These are phyloP conservation scores for Pseudogymnoascus sp. DNA, from an alignment of 2,329 filamentous ascomycete species.

Conservation along the genomic window DNA sequence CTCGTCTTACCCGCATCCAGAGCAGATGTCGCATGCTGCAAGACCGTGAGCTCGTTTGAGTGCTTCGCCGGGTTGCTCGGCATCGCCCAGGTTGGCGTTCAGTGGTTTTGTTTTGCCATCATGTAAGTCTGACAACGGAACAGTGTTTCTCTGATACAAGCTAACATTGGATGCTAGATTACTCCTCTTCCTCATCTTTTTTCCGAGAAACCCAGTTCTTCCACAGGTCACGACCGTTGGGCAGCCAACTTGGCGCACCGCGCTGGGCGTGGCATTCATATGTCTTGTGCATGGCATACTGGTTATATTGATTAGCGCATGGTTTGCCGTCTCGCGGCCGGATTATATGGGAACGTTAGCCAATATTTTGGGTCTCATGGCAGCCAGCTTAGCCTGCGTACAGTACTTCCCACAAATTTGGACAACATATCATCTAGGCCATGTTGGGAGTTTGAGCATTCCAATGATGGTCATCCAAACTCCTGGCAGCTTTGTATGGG, in stretches of 20 bases:
- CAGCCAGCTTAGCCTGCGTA: slow-evolving; percentile 68
- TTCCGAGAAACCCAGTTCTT: slow-evolving; percentile 53
- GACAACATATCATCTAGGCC: slow-evolving; percentile 77
- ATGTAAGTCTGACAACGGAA: slow-evolving; percentile 54
- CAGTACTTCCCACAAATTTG: slow-evolving; percentile 96
- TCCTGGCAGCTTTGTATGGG: slow-evolving; percentile 84
- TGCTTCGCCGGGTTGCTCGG: slow-evolving; percentile 81
- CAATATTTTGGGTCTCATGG: slow-evolving; percentile 72
- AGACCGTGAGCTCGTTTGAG: slow-evolving; percentile 68
- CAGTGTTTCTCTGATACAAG: neutral
- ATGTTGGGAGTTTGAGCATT: slow-evolving; percentile 85
- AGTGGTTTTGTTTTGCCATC: slow-evolving; percentile 84
- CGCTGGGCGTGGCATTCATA: slow-evolving; percentile 61
- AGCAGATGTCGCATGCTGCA: slow-evolving; percentile 78
- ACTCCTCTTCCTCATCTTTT: slow-evolving; percentile 90
- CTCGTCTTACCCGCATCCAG: slow-evolving; percentile 76
- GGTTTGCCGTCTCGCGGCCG: slow-evolving; percentile 57
- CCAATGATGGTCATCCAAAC: slow-evolving; percentile 99
- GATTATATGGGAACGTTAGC: slow-evolving; percentile 68
- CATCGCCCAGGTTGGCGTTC: slow-evolving; percentile 81
- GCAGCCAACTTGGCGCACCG: slow-evolving; percentile 66
- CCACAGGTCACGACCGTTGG: slow-evolving; percentile 30
- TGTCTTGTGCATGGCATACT: slow-evolving; percentile 71
- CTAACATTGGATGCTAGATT: slow-evolving; percentile 46
- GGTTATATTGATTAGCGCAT: slow-evolving; percentile 57